Conservation (phyloP, 176 grass and related monocot species). For the Metroxylon sagu region DNA sequence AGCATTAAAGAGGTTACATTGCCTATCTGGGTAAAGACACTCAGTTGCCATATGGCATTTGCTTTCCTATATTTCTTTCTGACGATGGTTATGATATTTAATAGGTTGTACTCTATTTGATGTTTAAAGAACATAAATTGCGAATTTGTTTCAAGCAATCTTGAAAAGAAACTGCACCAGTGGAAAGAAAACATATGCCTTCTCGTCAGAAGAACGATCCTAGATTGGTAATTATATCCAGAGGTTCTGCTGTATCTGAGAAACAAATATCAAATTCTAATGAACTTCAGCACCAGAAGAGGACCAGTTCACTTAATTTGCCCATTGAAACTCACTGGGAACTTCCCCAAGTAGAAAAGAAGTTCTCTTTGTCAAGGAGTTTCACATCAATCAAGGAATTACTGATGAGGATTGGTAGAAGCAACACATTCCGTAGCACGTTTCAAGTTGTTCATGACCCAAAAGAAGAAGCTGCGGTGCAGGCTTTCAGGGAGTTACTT, state of each 20-base stretch:
- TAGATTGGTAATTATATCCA: background rate
- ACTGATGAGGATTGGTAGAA: conserved; percentile 47
- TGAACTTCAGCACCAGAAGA: background rate
- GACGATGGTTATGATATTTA: no score
- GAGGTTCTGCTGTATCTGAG: background rate
- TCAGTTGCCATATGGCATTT: no score
- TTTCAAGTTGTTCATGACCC: conserved; percentile 41
- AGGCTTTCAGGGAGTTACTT: conserved; percentile 55
- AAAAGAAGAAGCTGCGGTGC: conserved; percentile 50
- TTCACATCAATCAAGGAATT: conserved; percentile 47
- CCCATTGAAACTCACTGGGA: conserved; percentile 48
- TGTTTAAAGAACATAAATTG: no score
- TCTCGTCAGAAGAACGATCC: background rate
- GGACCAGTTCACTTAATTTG: conserved; percentile 13
- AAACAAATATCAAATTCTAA: background rate
- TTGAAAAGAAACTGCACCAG: no score
- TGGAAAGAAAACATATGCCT: background rate
- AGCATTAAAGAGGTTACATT: no score
- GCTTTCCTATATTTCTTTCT: no score
- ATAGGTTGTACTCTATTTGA: no score
- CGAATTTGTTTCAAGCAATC: no score
- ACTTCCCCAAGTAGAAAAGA: conserved; percentile 24
- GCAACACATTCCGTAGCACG: conserved; percentile 36
- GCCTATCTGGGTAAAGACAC: no score
- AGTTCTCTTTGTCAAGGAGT: conserved; percentile 32